A percentile compares a stretch with the other conserved stretches of the same genome.
Evolutionary conservation across 2,329 filamentous ascomycete genomes (phyloP).

Genomic region (Neopestalotiopsis sp.): DNA sequence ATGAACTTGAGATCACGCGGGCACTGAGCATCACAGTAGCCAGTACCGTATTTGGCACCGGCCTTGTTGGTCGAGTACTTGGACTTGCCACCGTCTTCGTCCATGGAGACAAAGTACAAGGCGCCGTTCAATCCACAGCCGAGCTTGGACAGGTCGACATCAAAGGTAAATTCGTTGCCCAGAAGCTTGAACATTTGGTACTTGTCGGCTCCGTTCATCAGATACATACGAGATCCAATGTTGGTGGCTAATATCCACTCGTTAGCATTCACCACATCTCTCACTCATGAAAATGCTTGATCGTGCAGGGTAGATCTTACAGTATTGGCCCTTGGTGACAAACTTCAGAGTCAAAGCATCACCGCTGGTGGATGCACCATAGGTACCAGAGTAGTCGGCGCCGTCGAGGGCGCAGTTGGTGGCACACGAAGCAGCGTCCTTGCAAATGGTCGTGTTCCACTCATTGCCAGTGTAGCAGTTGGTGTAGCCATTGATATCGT

Average conservation of each 20-base stretch:
- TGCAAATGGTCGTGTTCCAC: conserved; percentile 40
- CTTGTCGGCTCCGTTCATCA: conserved; percentile 57
- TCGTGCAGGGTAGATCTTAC: conserved; percentile 18
- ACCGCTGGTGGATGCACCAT: conserved; percentile 50
- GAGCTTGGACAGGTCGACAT: conserved; percentile 66
- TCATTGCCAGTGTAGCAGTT: conserved; percentile 54
- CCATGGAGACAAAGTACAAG: conserved; percentile 62
- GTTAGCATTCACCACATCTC: background rate
- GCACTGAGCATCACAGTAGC: conserved; percentile 57
- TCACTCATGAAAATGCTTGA: too few relatives aligned
- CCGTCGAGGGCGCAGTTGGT: conserved; percentile 48
- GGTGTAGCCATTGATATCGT: conserved; percentile 42
- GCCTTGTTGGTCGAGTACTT: conserved; percentile 51
- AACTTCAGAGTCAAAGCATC: conserved; percentile 53
- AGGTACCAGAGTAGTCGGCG: conserved; percentile 48
- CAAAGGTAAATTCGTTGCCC: conserved; percentile 66
- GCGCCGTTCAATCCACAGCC: conserved; percentile 67
- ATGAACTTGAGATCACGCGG: conserved; percentile 56
- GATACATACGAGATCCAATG: conserved; percentile 56
- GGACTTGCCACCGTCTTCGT: conserved; percentile 54
- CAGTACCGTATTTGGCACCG: conserved; percentile 60
- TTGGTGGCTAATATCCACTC: conserved; percentile 33
- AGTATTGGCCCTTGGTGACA: conserved; percentile 50
- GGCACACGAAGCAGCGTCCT: conserved; percentile 42
- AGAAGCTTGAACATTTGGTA: conserved; percentile 64